These are phyloP conservation scores for Ceratocystis diversiconidia DNA, from an alignment of 2,329 filamentous ascomycete species.

Conservation along the genomic window DNA sequence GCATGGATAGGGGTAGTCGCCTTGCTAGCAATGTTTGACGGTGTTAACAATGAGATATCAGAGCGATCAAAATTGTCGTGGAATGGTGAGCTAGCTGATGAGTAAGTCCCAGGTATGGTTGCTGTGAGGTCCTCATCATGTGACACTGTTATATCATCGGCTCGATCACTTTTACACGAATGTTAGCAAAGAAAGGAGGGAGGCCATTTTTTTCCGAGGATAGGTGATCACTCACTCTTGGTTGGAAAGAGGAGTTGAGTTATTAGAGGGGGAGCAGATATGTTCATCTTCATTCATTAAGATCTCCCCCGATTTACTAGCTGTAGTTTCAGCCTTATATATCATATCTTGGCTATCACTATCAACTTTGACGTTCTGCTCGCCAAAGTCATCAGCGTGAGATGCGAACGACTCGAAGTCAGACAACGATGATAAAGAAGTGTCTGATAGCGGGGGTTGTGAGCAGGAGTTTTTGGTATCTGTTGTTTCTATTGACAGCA, in stretches of 20 bases:
- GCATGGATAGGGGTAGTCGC: slow-evolving; percentile 45
- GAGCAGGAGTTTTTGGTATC: not conserved
- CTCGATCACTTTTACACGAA: not conserved
- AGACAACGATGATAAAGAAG: slow-evolving; percentile 13
- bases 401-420: slow-evolving; percentile 10
- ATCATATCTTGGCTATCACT: not conserved
- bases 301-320: not conserved
- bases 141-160: not conserved
- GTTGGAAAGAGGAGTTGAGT: not conserved
- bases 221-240: not conserved
- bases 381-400: not conserved
- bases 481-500: not conserved
- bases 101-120: not conserved
- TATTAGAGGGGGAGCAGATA: not conserved
- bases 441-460: slow-evolving; percentile 4
- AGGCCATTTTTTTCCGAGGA: not conserved
- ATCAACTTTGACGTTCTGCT: not conserved
- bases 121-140: slow-evolving; percentile 1
- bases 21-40: slow-evolving; percentile 46
- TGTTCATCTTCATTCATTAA: not conserved
- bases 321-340: not conserved
- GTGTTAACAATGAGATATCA: slow-evolving; percentile 37
- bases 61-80: slow-evolving; percentile 40
- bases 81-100: slow-evolving; percentile 27
- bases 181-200: not conserved